Evolutionary conservation across 192 early-diverging fungal genomes (phyloP), one percentile per base, ranked within the genome.

Genomic region (Chytriomyces confervae): DNA sequence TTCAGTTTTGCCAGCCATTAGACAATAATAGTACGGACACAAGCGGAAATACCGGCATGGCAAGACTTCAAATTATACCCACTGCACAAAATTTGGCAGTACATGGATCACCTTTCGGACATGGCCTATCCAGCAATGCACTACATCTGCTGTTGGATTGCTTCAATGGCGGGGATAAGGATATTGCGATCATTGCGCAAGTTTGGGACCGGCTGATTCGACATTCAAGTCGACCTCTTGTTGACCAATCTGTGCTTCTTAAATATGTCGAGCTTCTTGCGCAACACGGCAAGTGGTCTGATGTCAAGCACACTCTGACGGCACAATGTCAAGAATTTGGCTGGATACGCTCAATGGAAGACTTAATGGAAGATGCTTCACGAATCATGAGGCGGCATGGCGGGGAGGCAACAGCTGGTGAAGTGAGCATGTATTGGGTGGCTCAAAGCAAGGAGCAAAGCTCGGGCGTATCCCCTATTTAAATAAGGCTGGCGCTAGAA

Each of bases 131-230:
- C 16, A 70, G 69, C 23, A 20, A 7, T 50, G 62, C 61, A 16
- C 60, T 74, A 7, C 36, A 47, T 18, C 18, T 48, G 24, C 46
- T 74, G 3, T 47, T 74, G 2, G 72, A 74, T 13, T 46, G 61
- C 44, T 74, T 74, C 72, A 63, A 61, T 27, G 72, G 72, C 24
- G 62, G 16, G 29, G 11, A 53, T 7, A 7, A 20, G 11, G 72
- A 74, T 43, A 8, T 72, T 10, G 48, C 48, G 29, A 18, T 16
- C 50, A 13, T 62, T 20, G 10, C 61, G 29, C 23, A 18, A 29
- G 57, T 74, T 9, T 74, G 72, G 72, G 46, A 62, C 23, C 36
- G 27, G 46, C 23, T 74, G n/a, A 47, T 74, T 7, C 10, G 24
- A 23, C 44, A 24, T n/a, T 9, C 57, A 7, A 20, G 20, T 16